Base-by-base conservation (phyloP, 2,329 filamentous ascomycete genomes). In the Mollisia scopiformis region DNA sequence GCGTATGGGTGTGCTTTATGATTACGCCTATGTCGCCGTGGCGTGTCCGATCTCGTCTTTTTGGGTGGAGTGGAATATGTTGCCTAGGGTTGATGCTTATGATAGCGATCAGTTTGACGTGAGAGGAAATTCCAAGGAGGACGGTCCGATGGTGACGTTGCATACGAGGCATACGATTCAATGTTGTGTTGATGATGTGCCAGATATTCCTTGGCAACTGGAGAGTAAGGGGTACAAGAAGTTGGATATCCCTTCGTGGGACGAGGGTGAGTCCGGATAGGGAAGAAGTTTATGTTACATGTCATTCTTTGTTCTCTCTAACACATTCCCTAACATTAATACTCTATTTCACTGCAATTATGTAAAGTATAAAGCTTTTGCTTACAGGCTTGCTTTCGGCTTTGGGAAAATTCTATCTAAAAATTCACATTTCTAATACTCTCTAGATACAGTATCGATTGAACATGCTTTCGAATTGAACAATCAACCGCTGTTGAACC, bases 1-100 rank as follows among this genome's bases (percentile, higher is more conserved):
- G 2, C 51, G 58, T 13, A 63, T 63, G 61, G 61, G 55, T 1
- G 37, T 46, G 2, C 31, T 61, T 16, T 63, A 61, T 28, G 61
- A 63, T 53, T 58, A 35, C 41, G 61, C 55, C 6, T 35, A 60
- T 16, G 49, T 35, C 25, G 46, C 37, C 1, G 43, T 56, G 19
- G 25, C 50, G 27, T 56, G 2, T 11, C 61, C 61, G 14, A 60
- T 63, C 19, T 61, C 58, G 3, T 30, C 14, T 2, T 63, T 63
- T 19, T 19, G 51, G 23, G 55, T 63, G 19, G 46, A 55, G 31
- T 62, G 60, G 60, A 43, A 61, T n/a, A 53, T 57, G 46, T 21
- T 35, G 14, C 41, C 28, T 3, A 21, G 25, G 3, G 21, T 16
- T 11, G 21, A 47, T 5, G 46, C 52, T 37, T n/a, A n/a, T n/a